Percentiles rank a stretch among this genome's conserved stretches.
phyloP scores from a whole-genome alignment of 2,329 filamentous ascomycete species.

The Cercospora zeae-maydis region DNA sequence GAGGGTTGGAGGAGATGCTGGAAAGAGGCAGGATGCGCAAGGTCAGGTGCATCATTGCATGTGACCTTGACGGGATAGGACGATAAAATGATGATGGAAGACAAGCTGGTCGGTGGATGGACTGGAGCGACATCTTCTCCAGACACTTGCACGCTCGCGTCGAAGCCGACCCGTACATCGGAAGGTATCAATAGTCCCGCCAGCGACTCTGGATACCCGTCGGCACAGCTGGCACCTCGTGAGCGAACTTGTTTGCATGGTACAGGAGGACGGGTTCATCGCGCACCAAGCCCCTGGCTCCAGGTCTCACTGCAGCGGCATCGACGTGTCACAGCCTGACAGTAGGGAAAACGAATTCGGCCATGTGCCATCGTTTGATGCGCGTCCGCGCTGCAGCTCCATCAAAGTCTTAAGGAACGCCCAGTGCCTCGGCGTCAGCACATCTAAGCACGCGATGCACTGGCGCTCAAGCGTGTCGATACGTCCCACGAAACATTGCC shows the following conservation, averaged over 20 bases:
- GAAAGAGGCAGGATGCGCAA: constrained; percentile 8
- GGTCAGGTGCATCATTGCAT: constrained; percentile 8
- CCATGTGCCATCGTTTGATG: background rate
- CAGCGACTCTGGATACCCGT: too few relatives aligned
- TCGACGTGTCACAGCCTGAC: background rate
- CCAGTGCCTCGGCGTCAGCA: background rate
- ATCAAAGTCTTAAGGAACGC: background rate
- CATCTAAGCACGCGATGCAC: background rate
- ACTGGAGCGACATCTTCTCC: background rate
- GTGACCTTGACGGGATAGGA: constrained; percentile 6
- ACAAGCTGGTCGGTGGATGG: background rate
- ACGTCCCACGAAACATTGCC: background rate
- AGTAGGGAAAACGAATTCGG: background rate
- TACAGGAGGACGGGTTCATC: background rate
- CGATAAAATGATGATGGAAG: background rate
- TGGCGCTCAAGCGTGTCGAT: background rate
- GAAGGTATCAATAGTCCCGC: background rate
- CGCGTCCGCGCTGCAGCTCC: background rate
- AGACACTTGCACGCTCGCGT: background rate
- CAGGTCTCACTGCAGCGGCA: background rate
- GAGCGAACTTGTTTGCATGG: too few relatives aligned
- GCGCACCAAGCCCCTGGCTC: background rate
- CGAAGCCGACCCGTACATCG: background rate
- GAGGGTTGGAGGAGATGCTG: constrained; percentile 16
- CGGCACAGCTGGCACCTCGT: too few relatives aligned